Percentiles rank a stretch among this genome's conserved stretches.
Conservation (phyloP, 2,329 filamentous ascomycete genomes). For the Metarhizium brunneum region DNA sequence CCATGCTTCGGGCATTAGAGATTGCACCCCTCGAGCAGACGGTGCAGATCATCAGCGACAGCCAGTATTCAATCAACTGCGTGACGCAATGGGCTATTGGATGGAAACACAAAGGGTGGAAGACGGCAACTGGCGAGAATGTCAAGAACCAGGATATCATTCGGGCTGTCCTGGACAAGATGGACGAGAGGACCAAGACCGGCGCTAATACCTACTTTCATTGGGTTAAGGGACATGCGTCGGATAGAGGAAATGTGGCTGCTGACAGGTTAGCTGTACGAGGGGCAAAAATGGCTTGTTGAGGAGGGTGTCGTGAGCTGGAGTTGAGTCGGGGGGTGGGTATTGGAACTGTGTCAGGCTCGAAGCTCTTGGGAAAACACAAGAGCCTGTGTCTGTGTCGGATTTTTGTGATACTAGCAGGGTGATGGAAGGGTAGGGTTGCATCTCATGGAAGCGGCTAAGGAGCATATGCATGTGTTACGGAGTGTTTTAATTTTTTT, state of each 20-base stretch:
- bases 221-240: slow-evolving; percentile 84
- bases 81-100: slow-evolving; percentile 72
- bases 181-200: slow-evolving; percentile 56
- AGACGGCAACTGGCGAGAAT: slow-evolving; percentile 55
- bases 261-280: slow-evolving; percentile 69
- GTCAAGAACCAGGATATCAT: slow-evolving; percentile 88
- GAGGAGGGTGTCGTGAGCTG: not conserved
- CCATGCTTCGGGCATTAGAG: slow-evolving; percentile 75
- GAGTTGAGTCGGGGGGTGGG: not conserved
- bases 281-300: slow-evolving; percentile 22
- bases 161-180: slow-evolving; percentile 58
- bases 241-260: slow-evolving; percentile 63
- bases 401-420: not conserved
- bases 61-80: slow-evolving; percentile 83
- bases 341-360: not conserved
- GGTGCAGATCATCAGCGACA: slow-evolving; percentile 79
- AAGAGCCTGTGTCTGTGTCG: not conserved
- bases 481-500: not conserved
- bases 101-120: slow-evolving; percentile 73
- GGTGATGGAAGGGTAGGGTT: not conserved
- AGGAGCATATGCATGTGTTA: not conserved
- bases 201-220: slow-evolving; percentile 60
- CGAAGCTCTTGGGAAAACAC: not conserved
- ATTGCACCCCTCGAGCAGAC: slow-evolving; percentile 57
- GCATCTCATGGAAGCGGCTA: not conserved